These are phyloP conservation scores for Adansonia rubrostipa DNA, from an alignment of 441 rosid genomes.

Conservation along the genomic window DNA sequence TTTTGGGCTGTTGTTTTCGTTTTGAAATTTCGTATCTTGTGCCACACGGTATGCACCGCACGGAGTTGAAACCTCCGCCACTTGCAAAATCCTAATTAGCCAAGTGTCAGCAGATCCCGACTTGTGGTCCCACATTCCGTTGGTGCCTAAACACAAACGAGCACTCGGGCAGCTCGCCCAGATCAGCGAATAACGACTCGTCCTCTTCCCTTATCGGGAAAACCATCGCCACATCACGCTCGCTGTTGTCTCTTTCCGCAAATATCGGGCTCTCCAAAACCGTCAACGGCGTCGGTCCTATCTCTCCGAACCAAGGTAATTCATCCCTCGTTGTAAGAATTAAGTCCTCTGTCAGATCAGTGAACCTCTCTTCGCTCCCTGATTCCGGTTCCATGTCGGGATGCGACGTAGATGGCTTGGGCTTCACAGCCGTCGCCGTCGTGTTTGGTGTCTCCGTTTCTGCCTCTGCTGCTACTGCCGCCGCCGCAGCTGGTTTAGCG, in stretches of 20 bases:
- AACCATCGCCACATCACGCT: conserved; percentile 53
- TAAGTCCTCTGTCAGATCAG: conserved; percentile 47
- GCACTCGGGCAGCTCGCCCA: conserved; percentile 95
- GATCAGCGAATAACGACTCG: conserved; percentile 92
- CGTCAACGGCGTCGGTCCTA: conserved; percentile 73
- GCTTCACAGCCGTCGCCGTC: not conserved
- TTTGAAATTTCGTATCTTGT: conserved; percentile 26
- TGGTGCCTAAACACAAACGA: conserved; percentile 74
- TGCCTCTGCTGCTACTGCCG: not conserved
- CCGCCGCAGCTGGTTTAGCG: conserved; percentile 28
- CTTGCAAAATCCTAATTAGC: not conserved
- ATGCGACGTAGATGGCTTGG: conserved; percentile 24
- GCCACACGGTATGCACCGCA: conserved; percentile 37
- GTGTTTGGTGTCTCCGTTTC: conserved; percentile 22
- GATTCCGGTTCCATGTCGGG: conserved; percentile 40
- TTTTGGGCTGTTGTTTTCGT: too few species aligned
- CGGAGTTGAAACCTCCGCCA: conserved; percentile 35
- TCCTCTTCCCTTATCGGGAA: conserved; percentile 89
- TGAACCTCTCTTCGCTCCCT: conserved; percentile 46
- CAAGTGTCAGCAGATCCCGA: conserved; percentile 83
- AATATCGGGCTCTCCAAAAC: conserved; percentile 73
- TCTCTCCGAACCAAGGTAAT: conserved; percentile 79
- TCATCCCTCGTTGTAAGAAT: conserved; percentile 56
- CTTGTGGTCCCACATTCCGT: conserved; percentile 66
- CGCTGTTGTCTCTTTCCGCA: conserved; percentile 38